Base-by-base conservation (phyloP, 176 grass and related monocot species). In the Ensete glaucum region DNA sequence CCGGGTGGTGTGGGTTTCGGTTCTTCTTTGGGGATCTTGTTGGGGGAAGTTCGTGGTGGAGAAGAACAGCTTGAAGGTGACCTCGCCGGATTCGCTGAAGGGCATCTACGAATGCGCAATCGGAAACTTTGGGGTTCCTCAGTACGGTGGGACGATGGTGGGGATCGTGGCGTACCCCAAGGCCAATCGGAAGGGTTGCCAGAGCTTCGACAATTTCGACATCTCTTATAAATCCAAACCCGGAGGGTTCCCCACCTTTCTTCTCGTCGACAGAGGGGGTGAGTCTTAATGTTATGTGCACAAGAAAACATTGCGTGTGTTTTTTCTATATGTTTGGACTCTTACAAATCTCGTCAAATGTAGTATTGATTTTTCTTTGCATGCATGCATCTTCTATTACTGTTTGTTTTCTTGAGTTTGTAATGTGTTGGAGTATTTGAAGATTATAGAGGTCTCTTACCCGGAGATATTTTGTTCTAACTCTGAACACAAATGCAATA, bases 131-230 rank as follows among this genome's bases (percentile, higher is more conserved):
- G 92, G 92, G 14, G 88, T 96, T 49, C 92, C 92, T 69, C 89
- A 96, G 78, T 96, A 96, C 67, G 92, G 92, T 8, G 92, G 92
- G 50, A 96, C 89, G 73, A 96, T 96, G 92, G 84, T 96, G 29
- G 92, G 92, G 22, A 82, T 91, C 62, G 92, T 96, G 24, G 89
- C 79, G 25, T 96, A 96, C 69, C 92, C 92, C 49, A 96, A 91
- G 75, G 69, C 92, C 50, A 96, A 96, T 76, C 76, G 67, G 71
- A 96, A 96, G 77, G 89, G 82, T 6, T 96, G 92, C 88, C 87
- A 89, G 71, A 83, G 78, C 77, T 96, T 96, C 76, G 92, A 82
- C 23, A 84, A 91, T 55, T 96, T 96, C 64, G 86, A 89, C 50
- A 83, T 96, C 79, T 91, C 88, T n/a, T 96, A 85, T 75, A 96